Conservation (phyloP, 441 rosid genomes). For the Erodium moschatum region DNA sequence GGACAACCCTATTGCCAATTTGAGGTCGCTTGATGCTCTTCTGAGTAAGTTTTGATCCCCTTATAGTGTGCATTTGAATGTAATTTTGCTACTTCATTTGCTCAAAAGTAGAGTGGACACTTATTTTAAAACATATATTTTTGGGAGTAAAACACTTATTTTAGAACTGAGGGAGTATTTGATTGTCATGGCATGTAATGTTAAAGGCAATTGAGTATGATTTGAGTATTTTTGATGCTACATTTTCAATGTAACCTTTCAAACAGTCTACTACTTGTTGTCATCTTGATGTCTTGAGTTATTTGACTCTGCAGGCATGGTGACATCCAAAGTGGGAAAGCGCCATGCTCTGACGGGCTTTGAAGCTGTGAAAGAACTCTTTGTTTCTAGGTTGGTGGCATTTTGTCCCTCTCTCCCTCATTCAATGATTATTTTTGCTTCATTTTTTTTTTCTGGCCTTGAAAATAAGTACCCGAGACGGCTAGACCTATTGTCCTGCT, state of each 20-base stretch:
- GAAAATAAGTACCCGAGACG: too few relatives aligned
- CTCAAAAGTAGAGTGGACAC: neutral
- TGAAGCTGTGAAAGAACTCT: conserved; percentile 74
- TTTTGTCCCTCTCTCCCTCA: neutral
- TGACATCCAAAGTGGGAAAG: conserved; percentile 85
- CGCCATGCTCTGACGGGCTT: conserved; percentile 79
- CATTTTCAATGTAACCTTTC: neutral
- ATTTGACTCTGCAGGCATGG: conserved; percentile 50
- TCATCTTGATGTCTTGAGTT: neutral
- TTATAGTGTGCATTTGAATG: conserved; percentile 2
- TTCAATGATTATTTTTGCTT: too few relatives aligned
- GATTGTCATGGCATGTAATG: neutral
- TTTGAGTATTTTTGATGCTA: neutral
- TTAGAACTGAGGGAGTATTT: neutral
- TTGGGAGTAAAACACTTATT: too few relatives aligned
- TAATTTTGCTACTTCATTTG: neutral
- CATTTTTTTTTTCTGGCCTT: too few relatives aligned
- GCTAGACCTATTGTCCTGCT: too few relatives aligned
- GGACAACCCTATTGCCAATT: conserved; percentile 79
- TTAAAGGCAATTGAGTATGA: neutral
- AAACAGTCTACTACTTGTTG: neutral
- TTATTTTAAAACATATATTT: too few relatives aligned
- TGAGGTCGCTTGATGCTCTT: conserved; percentile 85
- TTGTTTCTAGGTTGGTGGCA: conserved; percentile 48
- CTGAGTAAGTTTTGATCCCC: conserved; percentile 42